These are phyloP conservation scores for Saksenaea vasiformis DNA, from an alignment of 371 early-diverging fungal species.

Conservation along the genomic window DNA sequence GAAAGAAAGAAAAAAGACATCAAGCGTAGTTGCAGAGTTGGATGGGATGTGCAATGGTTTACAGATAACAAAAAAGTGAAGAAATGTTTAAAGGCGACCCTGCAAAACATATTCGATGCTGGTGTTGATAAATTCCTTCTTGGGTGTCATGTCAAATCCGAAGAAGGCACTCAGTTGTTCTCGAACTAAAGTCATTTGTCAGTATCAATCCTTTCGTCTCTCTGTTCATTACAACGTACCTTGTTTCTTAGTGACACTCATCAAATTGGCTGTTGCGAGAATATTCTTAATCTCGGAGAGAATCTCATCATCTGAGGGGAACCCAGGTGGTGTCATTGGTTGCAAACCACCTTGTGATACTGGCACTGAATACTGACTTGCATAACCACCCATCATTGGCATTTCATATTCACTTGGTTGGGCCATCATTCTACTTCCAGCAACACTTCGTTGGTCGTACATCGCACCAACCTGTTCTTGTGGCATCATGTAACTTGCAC, in stretches of 20 bases:
- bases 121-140: conserved; percentile 87
- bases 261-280: conserved; percentile 77
- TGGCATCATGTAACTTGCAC: conserved; percentile 6
- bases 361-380: conserved; percentile 43
- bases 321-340: conserved; percentile 46
- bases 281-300: conserved; percentile 79
- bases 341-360: conserved; percentile 33
- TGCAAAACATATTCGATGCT: conserved; percentile 76
- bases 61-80: conserved; percentile 10
- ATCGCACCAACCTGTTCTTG: not conserved
- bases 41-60: not conserved
- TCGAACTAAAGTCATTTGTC: conserved; percentile 57
- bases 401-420: conserved; percentile 17
- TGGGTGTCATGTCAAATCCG: conserved; percentile 77
- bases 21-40: not conserved
- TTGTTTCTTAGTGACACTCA: conserved; percentile 84
- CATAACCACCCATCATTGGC: conserved; percentile 20
- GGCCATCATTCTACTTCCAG: conserved; percentile 11
- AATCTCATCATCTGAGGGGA: conserved; percentile 85
- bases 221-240: conserved; percentile 32
- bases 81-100: conserved; percentile 42
- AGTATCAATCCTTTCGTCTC: not conserved
- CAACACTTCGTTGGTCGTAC: conserved; percentile 13
- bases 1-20: conserved; percentile 10
- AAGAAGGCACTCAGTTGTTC: conserved; percentile 79